These are phyloP conservation scores for Hypericum androsaemum DNA, from an alignment of 345 rosid species.

Conservation along the genomic window DNA sequence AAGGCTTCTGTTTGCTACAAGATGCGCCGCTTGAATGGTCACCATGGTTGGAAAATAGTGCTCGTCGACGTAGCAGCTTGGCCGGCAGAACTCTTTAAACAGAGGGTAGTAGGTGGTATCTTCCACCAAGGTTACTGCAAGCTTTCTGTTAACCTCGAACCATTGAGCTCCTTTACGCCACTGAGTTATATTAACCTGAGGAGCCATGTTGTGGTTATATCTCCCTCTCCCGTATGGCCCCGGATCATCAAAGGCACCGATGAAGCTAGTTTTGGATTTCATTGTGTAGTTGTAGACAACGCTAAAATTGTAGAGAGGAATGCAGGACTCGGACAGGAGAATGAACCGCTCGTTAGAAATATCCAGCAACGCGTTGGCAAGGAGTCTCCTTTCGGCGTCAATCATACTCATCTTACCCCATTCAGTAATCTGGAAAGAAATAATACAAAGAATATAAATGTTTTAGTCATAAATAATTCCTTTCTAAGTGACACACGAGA, in stretches of 20 bases:
- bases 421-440: constrained; percentile 52
- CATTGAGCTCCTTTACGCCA: constrained; percentile 98
- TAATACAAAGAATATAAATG: background rate
- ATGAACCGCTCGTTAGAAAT: constrained; percentile 78
- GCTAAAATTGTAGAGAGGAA: constrained; percentile 75
- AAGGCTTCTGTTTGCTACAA: constrained; percentile 69
- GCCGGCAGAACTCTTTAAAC: constrained; percentile 64
- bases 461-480: too few relatives aligned
- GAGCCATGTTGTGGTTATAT: constrained; percentile 61
- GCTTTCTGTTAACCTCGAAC: constrained; percentile 76
- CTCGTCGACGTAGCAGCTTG: constrained; percentile 89
- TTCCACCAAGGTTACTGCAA: constrained; percentile 56
- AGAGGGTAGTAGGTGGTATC: constrained; percentile 55
- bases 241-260: constrained; percentile 82
- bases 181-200: constrained; percentile 57
- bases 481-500: too few relatives aligned
- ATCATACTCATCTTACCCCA: constrained; percentile 99
- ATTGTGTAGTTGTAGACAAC: constrained; percentile 50
- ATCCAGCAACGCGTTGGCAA: constrained; percentile 88
- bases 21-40: constrained; percentile 47
- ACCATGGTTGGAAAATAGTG: constrained; percentile 96
- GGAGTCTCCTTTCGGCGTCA: constrained; percentile 84
- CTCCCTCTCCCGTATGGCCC: constrained; percentile 88
- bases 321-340: constrained; percentile 92
- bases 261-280: constrained; percentile 60